These are phyloP conservation scores for Boletus pseudo-olivaceus DNA, from an alignment of 768 basidiomycete species.

Conservation along the genomic window DNA sequence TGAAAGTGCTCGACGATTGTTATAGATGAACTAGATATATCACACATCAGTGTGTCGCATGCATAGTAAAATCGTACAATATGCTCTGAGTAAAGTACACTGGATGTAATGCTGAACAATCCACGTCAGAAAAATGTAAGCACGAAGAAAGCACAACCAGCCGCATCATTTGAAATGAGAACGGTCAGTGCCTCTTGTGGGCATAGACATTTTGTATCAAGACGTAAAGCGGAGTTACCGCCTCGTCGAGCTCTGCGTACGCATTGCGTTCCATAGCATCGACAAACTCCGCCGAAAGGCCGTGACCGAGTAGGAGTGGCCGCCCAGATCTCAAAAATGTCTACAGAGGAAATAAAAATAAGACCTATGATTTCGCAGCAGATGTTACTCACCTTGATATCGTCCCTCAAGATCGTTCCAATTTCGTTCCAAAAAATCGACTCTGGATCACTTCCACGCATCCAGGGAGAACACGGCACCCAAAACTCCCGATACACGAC, in stretches of 20 bases:
- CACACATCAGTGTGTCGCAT: conserved; percentile 5
- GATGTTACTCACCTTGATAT: conserved; percentile 44
- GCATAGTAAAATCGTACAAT: conserved; percentile 19
- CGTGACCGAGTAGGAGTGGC: conserved; percentile 65
- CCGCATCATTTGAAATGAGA: conserved; percentile 1
- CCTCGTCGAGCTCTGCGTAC: conserved; percentile 48
- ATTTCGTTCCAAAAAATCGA: conserved; percentile 39
- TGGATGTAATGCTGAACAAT: conserved; percentile 16
- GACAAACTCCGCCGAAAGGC: conserved; percentile 51
- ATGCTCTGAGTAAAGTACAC: conserved; percentile 19
- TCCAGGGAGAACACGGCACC: conserved; percentile 58
- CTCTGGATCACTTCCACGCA: conserved; percentile 21
- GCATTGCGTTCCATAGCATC: conserved; percentile 52
- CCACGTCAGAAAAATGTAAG: conserved; percentile 1
- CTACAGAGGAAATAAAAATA: conserved; percentile 32
- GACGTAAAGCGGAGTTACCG: conserved; percentile 46
- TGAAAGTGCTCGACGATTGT: background rate
- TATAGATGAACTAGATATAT: conserved; percentile 3
- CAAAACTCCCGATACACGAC: conserved; percentile 57
- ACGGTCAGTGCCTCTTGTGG: conserved; percentile 26
- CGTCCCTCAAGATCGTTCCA: conserved; percentile 51
- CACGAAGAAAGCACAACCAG: background rate
- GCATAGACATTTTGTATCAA: conserved; percentile 62
- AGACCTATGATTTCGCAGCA: background rate
- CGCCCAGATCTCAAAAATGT: conserved; percentile 62